Evolutionary conservation across 1,284 basidiomycete genomes (phyloP), one percentile per base, ranked within the genome.

Genomic region (Irpex lacteus): DNA sequence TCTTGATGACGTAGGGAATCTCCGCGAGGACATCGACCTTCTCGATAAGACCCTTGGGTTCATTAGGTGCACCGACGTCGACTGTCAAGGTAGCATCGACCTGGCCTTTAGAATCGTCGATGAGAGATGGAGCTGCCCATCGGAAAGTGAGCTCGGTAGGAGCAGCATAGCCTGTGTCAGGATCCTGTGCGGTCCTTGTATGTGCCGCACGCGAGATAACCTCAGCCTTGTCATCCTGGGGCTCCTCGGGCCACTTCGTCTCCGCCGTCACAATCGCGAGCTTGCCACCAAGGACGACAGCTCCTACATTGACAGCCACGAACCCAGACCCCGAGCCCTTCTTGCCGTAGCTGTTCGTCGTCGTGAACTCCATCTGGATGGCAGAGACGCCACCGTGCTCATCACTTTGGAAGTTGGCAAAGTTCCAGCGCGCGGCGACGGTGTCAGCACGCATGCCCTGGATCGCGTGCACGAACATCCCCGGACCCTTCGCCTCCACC

Each of bases 361-460:
- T 98, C 68, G 89, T 95, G 72, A 98, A 96, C 77, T 99, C 97
- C 97, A 98, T 98, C 81, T 95, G 91, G 63, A 98, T 82, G 15
- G 95, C 92, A 60, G 92, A 88, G 8, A 95, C 90, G 7, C 90
- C 89, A n/a, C 88, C 92, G 70, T 86, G 80, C 64, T 84, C 76
- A 57, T 81, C 71, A 77, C 88, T 87, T 78, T 92, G 82, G 84
- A 99, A 99, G 79, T 94, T 86, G 60, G 84, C 90, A 81, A 99
- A 99, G 82, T 98, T 98, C 98, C 98, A 99, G 21, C 90, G 82
- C 15, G 94, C 82, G 3, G 98, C 98, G 67, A 98, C 88, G 63
- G 96, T 85, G 77, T 99, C 95, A 61, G 96, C 95, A 8, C 96
- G 88, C 95, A 99, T 98, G 72, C 96, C 97, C 77, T 99, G 98